Conservation (phyloP, 768 basidiomycete genomes). For the Lactarius hengduanensis region DNA sequence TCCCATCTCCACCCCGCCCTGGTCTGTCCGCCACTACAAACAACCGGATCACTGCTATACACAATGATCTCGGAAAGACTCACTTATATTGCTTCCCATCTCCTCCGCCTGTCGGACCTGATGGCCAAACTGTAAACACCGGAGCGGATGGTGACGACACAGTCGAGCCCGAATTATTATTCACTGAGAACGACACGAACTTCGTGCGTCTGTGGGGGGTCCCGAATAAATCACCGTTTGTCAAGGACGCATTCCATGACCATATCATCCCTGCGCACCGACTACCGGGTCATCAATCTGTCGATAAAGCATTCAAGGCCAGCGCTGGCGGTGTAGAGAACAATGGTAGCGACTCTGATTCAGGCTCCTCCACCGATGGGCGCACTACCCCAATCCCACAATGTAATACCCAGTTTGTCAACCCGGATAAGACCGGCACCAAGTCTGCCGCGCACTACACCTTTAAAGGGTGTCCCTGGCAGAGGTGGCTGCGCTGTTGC, state of each 20-base stretch:
- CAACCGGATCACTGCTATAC: conserved; percentile 66
- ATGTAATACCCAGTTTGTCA: conserved; percentile 59
- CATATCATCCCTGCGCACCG: conserved; percentile 90
- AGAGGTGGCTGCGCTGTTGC: conserved; percentile 94
- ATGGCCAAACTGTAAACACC: conserved; percentile 48
- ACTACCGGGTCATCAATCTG: conserved; percentile 41
- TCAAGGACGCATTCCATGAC: conserved; percentile 98
- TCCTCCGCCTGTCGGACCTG: conserved; percentile 82
- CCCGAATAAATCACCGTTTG: conserved; percentile 75
- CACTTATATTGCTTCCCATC: conserved; percentile 89
- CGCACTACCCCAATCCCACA: conserved; percentile 52
- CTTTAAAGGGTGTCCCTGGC: conserved; percentile 81
- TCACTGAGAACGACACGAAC: conserved; percentile 98
- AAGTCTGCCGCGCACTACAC: conserved; percentile 92
- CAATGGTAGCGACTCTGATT: conserved; percentile 35
- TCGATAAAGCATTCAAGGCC: conserved; percentile 25
- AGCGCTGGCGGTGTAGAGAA: conserved; percentile 16
- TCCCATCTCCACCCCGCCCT: conserved; percentile 65
- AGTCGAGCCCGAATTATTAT: conserved; percentile 81
- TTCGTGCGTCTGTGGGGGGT: conserved; percentile 88
- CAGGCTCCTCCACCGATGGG: conserved; percentile 45
- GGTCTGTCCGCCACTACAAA: conserved; percentile 54
- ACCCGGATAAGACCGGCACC: conserved; percentile 83
- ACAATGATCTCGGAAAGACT: conserved; percentile 71
- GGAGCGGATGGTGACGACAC: conserved; percentile 64